Conservation (phyloP, 345 rosid genomes). For the Gossypium australe region DNA sequence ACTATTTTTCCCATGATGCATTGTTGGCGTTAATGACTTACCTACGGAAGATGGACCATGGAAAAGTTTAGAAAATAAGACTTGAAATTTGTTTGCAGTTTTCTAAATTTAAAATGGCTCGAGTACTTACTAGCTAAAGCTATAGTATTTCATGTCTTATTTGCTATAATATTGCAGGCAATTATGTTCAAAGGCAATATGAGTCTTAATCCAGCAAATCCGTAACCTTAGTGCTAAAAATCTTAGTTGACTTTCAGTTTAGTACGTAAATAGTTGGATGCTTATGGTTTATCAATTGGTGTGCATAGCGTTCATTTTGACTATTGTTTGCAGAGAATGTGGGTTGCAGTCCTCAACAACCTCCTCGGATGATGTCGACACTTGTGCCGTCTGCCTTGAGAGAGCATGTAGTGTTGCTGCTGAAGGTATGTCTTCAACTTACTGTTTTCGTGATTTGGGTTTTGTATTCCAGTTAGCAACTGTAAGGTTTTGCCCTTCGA, state of each 20-base stretch:
- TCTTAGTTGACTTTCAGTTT: not conserved
- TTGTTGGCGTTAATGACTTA: no score
- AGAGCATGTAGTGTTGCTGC: conserved; percentile 86
- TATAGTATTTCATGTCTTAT: no score
- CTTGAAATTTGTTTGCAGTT: no score
- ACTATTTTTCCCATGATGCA: no score
- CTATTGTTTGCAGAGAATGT: conserved; percentile 48
- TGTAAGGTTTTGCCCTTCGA: not conserved
- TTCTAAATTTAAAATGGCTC: no score
- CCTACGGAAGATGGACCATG: no score
- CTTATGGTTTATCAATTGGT: not conserved
- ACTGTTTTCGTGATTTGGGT: not conserved
- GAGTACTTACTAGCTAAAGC: no score
- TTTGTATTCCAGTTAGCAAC: not conserved
- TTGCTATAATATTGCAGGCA: no score
- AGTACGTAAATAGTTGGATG: not conserved
- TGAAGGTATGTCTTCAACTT: conserved; percentile 51
- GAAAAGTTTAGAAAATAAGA: no score
- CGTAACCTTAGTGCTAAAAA: not conserved
- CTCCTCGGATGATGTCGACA: conserved; percentile 67
- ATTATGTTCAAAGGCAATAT: no score
- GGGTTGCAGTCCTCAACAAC: conserved; percentile 65
- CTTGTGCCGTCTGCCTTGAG: conserved; percentile 94
- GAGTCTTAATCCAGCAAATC: no score
- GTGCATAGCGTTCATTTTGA: not conserved